Conservation (phyloP, 768 basidiomycete species). For the Phlebiopsis flavidoalba region DNA sequence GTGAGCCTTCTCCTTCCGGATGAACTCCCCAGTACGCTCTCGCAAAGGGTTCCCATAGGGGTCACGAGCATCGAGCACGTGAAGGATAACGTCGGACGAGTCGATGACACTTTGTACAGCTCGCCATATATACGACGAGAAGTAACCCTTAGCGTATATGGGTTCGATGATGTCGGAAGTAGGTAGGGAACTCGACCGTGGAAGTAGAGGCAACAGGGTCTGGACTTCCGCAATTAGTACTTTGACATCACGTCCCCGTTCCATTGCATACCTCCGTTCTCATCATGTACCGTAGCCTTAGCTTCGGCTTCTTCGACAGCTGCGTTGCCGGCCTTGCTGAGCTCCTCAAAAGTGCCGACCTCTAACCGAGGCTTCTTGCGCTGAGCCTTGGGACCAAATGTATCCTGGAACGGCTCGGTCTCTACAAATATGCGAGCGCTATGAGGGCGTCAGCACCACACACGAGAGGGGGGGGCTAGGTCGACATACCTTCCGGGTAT, state of each 20-base stretch:
- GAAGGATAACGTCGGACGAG: constrained; percentile 94
- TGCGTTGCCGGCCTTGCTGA: constrained; percentile 58
- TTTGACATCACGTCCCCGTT: neutral
- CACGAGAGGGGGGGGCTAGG: neutral
- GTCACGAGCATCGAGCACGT: constrained; percentile 93
- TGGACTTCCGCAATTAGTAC: constrained; percentile 10
- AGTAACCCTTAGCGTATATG: constrained; percentile 92
- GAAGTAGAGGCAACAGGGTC: constrained; percentile 47
- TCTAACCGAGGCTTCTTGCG: constrained; percentile 85
- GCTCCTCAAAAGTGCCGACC: constrained; percentile 89
- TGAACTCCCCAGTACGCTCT: constrained; percentile 87
- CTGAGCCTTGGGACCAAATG: constrained; percentile 94
- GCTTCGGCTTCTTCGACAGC: constrained; percentile 51
- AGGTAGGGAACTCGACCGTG: constrained; percentile 47
- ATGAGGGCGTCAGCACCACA: constrained; percentile 5
- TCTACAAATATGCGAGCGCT: constrained; percentile 94
- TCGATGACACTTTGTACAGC: constrained; percentile 99
- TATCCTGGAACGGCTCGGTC: constrained; percentile 91
- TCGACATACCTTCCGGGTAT: constrained; percentile 60
- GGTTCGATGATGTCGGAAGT: constrained; percentile 84
- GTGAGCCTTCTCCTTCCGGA: constrained; percentile 94
- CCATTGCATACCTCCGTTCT: constrained; percentile 36
- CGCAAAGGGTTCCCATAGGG: constrained; percentile 93
- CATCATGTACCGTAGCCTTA: constrained; percentile 29
- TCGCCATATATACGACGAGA: constrained; percentile 96